Evolutionary conservation across 768 basidiomycete genomes (phyloP).

Genomic region (Tylopilus felleus): DNA sequence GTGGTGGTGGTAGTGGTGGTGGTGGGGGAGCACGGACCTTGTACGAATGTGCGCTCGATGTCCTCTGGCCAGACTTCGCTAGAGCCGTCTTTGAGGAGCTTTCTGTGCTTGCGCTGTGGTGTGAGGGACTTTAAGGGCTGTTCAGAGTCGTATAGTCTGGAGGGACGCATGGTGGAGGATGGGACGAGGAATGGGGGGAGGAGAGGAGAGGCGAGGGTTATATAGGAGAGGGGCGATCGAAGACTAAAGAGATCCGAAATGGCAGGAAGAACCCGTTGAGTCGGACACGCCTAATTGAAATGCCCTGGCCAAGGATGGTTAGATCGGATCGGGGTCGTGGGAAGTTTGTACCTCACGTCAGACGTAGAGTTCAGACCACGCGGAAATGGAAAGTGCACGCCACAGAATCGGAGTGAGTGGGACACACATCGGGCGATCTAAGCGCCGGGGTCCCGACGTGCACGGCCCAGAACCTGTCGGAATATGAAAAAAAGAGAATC

Average conservation of each 20-base stretch:
- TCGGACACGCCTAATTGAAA: slow-evolving; percentile 33
- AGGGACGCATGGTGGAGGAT: slow-evolving; percentile 24
- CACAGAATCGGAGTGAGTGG: slow-evolving; percentile 44
- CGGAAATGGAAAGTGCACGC: slow-evolving; percentile 49
- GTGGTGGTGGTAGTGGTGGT: background rate
- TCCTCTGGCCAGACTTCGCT: slow-evolving; percentile 80
- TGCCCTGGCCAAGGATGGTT: slow-evolving; percentile 18
- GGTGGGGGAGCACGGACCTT: slow-evolving; percentile 42
- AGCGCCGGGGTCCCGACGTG: slow-evolving; percentile 19
- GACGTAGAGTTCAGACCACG: slow-evolving; percentile 25
- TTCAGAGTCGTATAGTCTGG: slow-evolving; percentile 24
- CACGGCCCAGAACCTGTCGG: slow-evolving; percentile 20
- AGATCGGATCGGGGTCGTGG: slow-evolving; percentile 32
- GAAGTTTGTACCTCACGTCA: slow-evolving; percentile 20
- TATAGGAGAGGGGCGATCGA: slow-evolving; percentile 32
- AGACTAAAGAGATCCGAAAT: slow-evolving; percentile 53
- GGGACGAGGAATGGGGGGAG: slow-evolving; percentile 8
- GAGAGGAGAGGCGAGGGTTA: slow-evolving; percentile 26
- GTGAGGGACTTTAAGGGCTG: slow-evolving; percentile 38
- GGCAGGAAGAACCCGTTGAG: slow-evolving; percentile 23
- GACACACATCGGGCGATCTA: slow-evolving; percentile 23
- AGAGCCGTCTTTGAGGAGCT: slow-evolving; percentile 78
- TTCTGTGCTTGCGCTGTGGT: slow-evolving; percentile 78
- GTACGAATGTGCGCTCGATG: slow-evolving; percentile 73
- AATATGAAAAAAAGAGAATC: background rate